Evolutionary conservation across 306 rosid species (phyloP).

Genomic region (Casuarina equisetifolia): DNA sequence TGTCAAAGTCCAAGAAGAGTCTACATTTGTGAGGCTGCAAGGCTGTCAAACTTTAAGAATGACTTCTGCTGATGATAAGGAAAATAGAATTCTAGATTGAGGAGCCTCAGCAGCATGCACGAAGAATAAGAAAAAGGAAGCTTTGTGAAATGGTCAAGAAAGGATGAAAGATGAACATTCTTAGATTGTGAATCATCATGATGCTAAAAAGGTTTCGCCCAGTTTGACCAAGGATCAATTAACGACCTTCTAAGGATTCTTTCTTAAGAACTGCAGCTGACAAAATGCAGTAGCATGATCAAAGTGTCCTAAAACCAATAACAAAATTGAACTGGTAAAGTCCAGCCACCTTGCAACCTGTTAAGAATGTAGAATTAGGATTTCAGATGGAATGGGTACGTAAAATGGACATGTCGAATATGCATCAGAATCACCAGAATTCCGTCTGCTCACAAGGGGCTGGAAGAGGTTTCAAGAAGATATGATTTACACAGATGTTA

Average conservation of each 20-base stretch:
- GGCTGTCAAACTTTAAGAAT: not conserved
- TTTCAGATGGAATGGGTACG: not conserved
- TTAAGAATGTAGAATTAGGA: not conserved
- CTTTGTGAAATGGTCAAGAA: too few species aligned
- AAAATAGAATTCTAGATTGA: not conserved
- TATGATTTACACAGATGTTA: not conserved
- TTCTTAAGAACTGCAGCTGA: too few species aligned
- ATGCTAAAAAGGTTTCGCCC: too few species aligned
- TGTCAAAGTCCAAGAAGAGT: too few species aligned
- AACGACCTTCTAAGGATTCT: too few species aligned
- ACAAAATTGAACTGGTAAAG: not conserved
- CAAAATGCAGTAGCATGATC: not conserved
- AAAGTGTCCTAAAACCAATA: not conserved
- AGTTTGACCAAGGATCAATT: too few species aligned
- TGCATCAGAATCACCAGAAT: not conserved
- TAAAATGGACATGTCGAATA: not conserved
- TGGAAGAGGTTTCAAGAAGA: not conserved
- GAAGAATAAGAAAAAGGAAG: not conserved
- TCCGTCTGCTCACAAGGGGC: not conserved
- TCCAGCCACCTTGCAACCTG: not conserved
- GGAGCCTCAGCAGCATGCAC: not conserved
- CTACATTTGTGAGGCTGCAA: not conserved
- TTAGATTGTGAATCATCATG: too few species aligned
- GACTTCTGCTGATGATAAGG: not conserved
- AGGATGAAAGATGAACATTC: too few species aligned